Conservation (phyloP, 2,329 filamentous ascomycete genomes). For the Scytalidium sp. region DNA sequence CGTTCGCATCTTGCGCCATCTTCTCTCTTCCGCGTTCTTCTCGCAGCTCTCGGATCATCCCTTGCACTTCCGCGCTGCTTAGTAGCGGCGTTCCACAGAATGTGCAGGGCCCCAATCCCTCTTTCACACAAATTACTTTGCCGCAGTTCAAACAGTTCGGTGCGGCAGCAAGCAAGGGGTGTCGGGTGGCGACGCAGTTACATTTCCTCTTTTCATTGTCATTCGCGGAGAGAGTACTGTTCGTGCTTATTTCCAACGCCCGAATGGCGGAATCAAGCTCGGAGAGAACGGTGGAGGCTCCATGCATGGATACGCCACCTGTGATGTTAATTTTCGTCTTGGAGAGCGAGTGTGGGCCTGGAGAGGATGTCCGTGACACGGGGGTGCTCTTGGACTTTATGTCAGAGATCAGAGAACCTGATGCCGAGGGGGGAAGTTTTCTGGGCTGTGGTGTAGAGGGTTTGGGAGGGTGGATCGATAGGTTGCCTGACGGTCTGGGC, state of each 20-base stretch:
- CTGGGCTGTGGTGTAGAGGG: slow-evolving; percentile 21
- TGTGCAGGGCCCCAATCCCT: slow-evolving; percentile 91
- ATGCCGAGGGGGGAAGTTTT: slow-evolving; percentile 51
- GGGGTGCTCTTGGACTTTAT: slow-evolving; percentile 54
- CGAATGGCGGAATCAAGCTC: slow-evolving; percentile 81
- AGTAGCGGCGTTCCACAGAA: slow-evolving; percentile 79
- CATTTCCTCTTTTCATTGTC: slow-evolving; percentile 64
- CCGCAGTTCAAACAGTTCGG: slow-evolving; percentile 92
- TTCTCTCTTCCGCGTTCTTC: slow-evolving; percentile 85
- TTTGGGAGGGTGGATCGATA: slow-evolving; percentile 45
- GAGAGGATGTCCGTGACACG: slow-evolving; percentile 38
- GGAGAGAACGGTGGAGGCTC: slow-evolving; percentile 69
- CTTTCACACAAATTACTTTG: slow-evolving; percentile 92
- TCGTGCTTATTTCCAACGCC: slow-evolving; percentile 86
- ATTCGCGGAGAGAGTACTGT: slow-evolving; percentile 62
- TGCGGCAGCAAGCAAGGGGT: slow-evolving; percentile 84
- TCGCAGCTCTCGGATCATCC: slow-evolving; percentile 79
- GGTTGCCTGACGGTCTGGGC: slow-evolving; percentile 33
- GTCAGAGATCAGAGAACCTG: slow-evolving; percentile 81
- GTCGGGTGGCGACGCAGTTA: slow-evolving; percentile 82
- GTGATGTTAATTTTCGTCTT: slow-evolving; percentile 69
- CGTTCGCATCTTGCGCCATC: slow-evolving; percentile 75
- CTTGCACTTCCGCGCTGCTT: slow-evolving; percentile 69
- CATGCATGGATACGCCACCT: slow-evolving; percentile 79
- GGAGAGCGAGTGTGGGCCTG: slow-evolving; percentile 45